These are phyloP conservation scores for Alternaria sp. DNA, from an alignment of 2,329 filamentous ascomycete species.

Conservation along the genomic window DNA sequence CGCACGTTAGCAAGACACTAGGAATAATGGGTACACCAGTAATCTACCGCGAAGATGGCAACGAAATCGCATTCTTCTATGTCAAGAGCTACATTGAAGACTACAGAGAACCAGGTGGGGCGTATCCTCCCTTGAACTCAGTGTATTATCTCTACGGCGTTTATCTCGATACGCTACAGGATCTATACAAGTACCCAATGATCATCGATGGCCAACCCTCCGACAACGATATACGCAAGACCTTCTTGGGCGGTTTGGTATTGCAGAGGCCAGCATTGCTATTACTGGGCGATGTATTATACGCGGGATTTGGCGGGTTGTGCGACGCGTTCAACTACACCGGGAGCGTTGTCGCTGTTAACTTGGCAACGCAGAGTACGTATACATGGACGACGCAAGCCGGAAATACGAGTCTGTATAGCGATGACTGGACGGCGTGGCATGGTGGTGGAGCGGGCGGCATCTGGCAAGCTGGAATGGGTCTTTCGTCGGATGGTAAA, in stretches of 20 bases:
- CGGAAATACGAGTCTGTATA: constrained; percentile 19
- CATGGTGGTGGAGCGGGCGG: constrained; percentile 31
- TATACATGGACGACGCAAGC: constrained; percentile 30
- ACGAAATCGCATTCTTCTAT: constrained; percentile 42
- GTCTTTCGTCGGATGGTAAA: constrained; percentile 30
- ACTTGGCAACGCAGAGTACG: constrained; percentile 21
- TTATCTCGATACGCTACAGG: constrained; percentile 51
- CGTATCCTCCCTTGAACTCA: constrained; percentile 48
- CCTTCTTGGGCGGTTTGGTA: constrained; percentile 63
- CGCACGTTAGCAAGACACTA: constrained; percentile 22
- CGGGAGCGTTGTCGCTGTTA: constrained; percentile 29
- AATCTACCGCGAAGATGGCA: constrained; percentile 34
- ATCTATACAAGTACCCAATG: constrained; percentile 58
- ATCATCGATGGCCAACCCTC: constrained; percentile 58
- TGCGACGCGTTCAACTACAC: constrained; percentile 67
- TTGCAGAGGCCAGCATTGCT: constrained; percentile 62
- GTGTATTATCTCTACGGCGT: constrained; percentile 55
- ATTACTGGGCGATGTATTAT: constrained; percentile 58
- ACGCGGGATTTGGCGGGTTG: constrained; percentile 64
- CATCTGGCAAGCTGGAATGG: constrained; percentile 29
- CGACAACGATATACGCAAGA: constrained; percentile 59
- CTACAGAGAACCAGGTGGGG: constrained; percentile 35
- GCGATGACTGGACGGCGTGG: constrained; percentile 27
- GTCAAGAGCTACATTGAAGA: constrained; percentile 41
- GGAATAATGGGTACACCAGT: constrained; percentile 34